A percentile compares a stretch with the other conserved stretches of the same genome.
Evolutionary conservation across 2,329 filamentous ascomycete genomes (phyloP).

Genomic region (Botrytis galanthina): DNA sequence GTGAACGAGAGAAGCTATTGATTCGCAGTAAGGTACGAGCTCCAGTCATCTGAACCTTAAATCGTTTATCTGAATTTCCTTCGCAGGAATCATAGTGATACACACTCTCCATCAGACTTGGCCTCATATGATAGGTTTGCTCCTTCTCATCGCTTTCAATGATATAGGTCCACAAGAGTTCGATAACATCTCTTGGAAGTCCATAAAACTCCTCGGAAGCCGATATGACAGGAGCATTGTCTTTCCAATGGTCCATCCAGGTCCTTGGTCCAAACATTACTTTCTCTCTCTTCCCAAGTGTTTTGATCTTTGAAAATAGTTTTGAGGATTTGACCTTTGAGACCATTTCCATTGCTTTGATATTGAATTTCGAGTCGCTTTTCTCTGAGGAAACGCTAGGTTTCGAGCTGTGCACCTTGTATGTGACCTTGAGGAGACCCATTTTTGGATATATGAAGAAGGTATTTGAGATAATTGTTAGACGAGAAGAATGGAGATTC

Average conservation of each 20-base stretch:
- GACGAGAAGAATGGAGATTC: neutral
- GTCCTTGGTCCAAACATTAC: neutral
- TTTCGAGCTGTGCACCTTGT: too few relatives aligned
- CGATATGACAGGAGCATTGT: neutral
- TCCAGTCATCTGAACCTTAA: neutral
- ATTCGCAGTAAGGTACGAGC: neutral
- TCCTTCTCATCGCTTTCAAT: neutral
- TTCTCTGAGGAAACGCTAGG: accelerated
- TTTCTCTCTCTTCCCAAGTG: too few relatives aligned
- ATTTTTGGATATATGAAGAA: neutral
- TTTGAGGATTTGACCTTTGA: neutral
- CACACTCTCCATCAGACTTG: neutral
- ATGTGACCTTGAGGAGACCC: neutral
- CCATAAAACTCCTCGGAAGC: neutral
- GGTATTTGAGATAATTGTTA: neutral
- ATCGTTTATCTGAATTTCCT: too few relatives aligned
- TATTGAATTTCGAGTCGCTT: neutral
- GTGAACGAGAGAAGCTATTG: neutral
- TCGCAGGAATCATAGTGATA: neutral
- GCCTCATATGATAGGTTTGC: neutral
- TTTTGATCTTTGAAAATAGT: too few relatives aligned
- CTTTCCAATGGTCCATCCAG: neutral
- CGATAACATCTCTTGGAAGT: neutral
- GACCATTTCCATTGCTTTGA: neutral
- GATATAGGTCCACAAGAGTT: neutral